Evolutionary conservation across 2,329 filamentous ascomycete genomes (phyloP).

Genomic region (Emericellopsis cladophorae): DNA sequence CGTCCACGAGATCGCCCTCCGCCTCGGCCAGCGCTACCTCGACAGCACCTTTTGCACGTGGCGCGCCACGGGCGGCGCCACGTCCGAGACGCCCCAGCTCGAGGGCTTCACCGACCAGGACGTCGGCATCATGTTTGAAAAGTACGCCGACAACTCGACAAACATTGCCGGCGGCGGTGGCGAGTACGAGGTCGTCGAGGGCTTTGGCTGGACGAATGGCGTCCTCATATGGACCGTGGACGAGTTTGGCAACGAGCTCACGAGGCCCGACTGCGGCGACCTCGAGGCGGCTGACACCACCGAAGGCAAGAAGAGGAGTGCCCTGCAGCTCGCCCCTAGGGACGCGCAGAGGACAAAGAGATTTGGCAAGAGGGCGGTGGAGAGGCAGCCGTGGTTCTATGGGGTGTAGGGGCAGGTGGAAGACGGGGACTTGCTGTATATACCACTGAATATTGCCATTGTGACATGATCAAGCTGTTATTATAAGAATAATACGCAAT

Average conservation of each 20-base stretch:
- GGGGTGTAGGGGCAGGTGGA: too few species aligned
- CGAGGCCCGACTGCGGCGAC: slow-evolving; percentile 41
- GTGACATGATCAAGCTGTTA: too few species aligned
- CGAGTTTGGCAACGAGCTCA: slow-evolving; percentile 42
- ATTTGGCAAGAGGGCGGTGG: slow-evolving; percentile 3
- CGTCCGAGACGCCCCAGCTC: slow-evolving; percentile 36
- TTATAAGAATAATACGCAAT: too few species aligned
- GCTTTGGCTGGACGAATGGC: slow-evolving; percentile 60
- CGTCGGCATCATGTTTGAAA: slow-evolving; percentile 56
- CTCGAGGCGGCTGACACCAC: slow-evolving; percentile 23
- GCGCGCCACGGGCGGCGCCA: slow-evolving; percentile 53
- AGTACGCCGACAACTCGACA: slow-evolving; percentile 48
- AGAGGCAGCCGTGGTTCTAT: not conserved
- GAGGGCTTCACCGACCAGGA: slow-evolving; percentile 26
- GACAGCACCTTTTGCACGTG: slow-evolving; percentile 59
- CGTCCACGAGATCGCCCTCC: slow-evolving; percentile 41
- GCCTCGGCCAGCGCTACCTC: slow-evolving; percentile 51
- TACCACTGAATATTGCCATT: too few species aligned
- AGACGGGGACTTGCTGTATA: too few species aligned
- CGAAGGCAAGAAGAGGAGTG: slow-evolving; percentile 3
- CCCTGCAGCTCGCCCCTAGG: slow-evolving; percentile 3
- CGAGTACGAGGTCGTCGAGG: slow-evolving; percentile 57
- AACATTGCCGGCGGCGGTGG: slow-evolving; percentile 52
- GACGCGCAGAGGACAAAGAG: slow-evolving; percentile 5
- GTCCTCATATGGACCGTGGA: slow-evolving; percentile 56